These are phyloP conservation scores for Epichloe elymi DNA, from an alignment of 2,329 filamentous ascomycete species.

Conservation along the genomic window DNA sequence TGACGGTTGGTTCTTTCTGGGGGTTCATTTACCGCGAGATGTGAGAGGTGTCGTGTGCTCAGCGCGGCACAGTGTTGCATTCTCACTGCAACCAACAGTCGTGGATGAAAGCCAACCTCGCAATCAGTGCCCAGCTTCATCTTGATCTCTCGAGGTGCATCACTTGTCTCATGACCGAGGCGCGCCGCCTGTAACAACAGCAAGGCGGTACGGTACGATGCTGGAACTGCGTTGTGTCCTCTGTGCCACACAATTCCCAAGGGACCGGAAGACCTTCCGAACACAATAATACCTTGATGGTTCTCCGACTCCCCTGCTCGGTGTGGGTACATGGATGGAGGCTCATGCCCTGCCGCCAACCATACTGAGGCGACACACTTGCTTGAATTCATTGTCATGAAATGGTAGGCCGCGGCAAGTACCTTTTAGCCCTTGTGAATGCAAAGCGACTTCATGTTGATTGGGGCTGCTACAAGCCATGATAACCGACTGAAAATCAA, in stretches of 20 bases:
- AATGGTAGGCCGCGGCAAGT: constrained; percentile 4
- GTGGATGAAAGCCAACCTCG: background rate
- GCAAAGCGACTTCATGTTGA: background rate
- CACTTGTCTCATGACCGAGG: background rate
- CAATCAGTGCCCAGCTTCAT: background rate
- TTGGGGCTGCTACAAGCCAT: background rate
- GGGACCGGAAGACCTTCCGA: constrained; percentile 11
- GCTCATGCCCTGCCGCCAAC: constrained; percentile 5
- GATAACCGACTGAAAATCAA: background rate
- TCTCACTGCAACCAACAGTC: background rate
- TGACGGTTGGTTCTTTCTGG: background rate
- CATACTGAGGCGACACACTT: background rate
- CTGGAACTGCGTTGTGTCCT: background rate
- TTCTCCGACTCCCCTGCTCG: constrained; percentile 8
- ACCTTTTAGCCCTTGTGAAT: constrained; percentile 4
- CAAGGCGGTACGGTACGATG: background rate
- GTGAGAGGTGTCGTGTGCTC: background rate
- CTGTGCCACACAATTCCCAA: constrained; percentile 3
- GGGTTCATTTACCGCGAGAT: background rate
- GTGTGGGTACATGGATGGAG: constrained; percentile 2
- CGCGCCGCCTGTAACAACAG: background rate
- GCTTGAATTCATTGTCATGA: background rate
- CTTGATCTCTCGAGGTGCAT: background rate
- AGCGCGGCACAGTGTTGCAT: background rate
- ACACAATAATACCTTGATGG: constrained; percentile 5